Percentiles rank a stretch among this genome's conserved stretches.
phyloP scores from a whole-genome alignment of 305 asterid genomes.

The Plantago lanceolata region DNA sequence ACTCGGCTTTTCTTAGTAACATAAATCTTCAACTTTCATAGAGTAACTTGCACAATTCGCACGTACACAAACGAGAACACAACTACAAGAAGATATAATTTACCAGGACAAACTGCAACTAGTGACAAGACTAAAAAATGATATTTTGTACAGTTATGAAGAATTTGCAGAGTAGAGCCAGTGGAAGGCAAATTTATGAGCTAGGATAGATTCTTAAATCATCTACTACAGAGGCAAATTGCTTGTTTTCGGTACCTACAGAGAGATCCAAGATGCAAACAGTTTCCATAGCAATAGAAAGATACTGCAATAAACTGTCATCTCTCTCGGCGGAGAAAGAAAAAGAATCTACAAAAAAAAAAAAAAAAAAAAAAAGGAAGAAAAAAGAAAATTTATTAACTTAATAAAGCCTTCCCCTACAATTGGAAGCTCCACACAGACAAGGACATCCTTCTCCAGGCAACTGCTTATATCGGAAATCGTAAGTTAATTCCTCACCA shows the following conservation, averaged over 20 bases:
- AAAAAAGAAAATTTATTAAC: background rate
- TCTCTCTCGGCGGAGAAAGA: background rate
- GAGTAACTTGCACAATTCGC: too few relatives aligned
- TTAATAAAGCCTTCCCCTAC: constrained; percentile 83
- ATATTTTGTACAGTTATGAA: background rate
- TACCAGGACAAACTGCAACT: background rate
- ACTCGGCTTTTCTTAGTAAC: too few relatives aligned
- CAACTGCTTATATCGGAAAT: constrained; percentile 63
- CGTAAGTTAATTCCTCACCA: constrained; percentile 86
- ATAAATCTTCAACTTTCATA: too few relatives aligned
- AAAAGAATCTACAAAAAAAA: background rate
- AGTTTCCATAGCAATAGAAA: background rate
- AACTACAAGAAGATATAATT: too few relatives aligned
- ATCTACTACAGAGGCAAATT: background rate
- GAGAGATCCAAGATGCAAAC: background rate
- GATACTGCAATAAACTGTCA: background rate
- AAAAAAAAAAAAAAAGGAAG: too few relatives aligned
- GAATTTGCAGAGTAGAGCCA: background rate
- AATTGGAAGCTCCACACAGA: constrained; percentile 78
- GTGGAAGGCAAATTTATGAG: background rate
- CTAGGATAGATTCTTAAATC: background rate
- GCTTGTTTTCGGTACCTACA: background rate
- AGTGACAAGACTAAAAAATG: background rate
- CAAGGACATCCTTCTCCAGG: constrained; percentile 70
- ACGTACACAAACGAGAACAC: too few relatives aligned